Percentiles rank a stretch among this genome's conserved stretches.
phyloP scores from a whole-genome alignment of 2,329 filamentous ascomycete genomes.

The Trichoderma arundinaceum region DNA sequence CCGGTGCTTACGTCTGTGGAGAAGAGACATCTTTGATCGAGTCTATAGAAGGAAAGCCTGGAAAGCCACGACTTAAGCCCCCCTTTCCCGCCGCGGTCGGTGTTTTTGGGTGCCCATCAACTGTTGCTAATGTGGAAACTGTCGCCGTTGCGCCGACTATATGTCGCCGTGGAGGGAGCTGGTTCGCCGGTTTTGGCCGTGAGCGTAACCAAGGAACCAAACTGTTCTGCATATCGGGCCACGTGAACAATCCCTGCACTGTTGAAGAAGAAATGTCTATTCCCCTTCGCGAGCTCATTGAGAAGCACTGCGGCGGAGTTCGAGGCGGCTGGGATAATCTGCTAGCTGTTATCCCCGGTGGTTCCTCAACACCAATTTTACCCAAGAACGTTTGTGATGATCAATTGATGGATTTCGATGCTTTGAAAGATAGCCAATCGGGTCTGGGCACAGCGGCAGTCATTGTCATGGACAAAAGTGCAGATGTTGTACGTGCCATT shows the following conservation, averaged over 20 bases:
- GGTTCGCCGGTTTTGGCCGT: conserved; percentile 93
- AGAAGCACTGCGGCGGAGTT: conserved; percentile 97
- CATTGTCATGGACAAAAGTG: conserved; percentile 98
- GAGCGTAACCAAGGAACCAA: conserved; percentile 98
- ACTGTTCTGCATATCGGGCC: conserved; percentile 96
- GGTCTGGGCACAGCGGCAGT: conserved; percentile 97
- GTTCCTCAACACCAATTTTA: conserved; percentile 93
- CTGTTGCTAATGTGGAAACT: conserved; percentile 97
- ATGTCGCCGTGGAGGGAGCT: conserved; percentile 85
- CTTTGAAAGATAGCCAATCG: conserved; percentile 95
- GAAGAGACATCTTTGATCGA: conserved; percentile 99
- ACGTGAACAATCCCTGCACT: conserved; percentile 98
- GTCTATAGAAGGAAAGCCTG: conserved; percentile 96
- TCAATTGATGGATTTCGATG: conserved; percentile 99
- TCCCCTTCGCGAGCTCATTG: conserved; percentile 91
- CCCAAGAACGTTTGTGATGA: conserved; percentile 90
- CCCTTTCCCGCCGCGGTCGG: conserved; percentile 97
- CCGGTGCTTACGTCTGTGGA: conserved; percentile 96
- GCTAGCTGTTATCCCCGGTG: conserved; percentile 91
- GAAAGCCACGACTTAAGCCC: conserved; percentile 97
- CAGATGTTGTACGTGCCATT: conserved; percentile 94
- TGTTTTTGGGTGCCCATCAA: conserved; percentile 96
- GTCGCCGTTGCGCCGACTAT: conserved; percentile 95
- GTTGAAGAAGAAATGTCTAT: conserved; percentile 99
- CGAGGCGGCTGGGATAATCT: conserved; percentile 98